Base-by-base conservation (phyloP, 805 yeast genomes). In the Lachancea thermotolerans region DNA sequence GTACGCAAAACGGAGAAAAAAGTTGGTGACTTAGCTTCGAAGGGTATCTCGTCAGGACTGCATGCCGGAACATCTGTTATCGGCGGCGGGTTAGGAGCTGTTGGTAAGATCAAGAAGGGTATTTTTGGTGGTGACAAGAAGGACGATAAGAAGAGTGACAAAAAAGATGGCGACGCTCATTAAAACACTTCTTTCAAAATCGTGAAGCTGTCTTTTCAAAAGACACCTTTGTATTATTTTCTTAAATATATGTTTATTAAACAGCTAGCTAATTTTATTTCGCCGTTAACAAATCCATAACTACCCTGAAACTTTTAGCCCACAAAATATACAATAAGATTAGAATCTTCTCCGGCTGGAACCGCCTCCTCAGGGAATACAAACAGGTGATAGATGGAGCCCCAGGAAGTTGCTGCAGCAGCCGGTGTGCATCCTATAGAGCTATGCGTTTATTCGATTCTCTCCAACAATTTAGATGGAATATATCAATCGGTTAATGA, bases 21-120 rank as follows among this genome's bases (percentile, higher is more conserved):
- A 45, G 66, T 75, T 34, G 71, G 73, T 36, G 74, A 69, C 31
- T 67, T 68, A 21, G 82, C 82, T 15, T 77, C 77, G 12, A 70
- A 73, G 36, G 83, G 81, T 17, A 42, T 67, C 14, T 73, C 72
- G 42, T 64, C 71, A 8, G 77, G 76, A 41, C 48, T 68, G 30
- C 74, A 70, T 35, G 77, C 63, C 12, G 72, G 74, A 41, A 65
- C 69, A 18, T 56, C 66, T 6, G 70, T 70, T 14, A 65, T 71
- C 41, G 71, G 70, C 28, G 73, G 76, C 32, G 73, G 72, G 37
- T 66, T 67, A 16, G 73, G 72, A 15, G 68, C 74, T 28, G 71
- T 68, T 39, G 70, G 72, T 12, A 67, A 65, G 46, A 64, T 67
- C 33, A 69, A 66, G 42, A 68, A 66, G 21, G 64, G 70, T 31